Base-by-base conservation (phyloP, 2,329 filamentous ascomycete genomes). In the Ceratocystis colombiana region DNA sequence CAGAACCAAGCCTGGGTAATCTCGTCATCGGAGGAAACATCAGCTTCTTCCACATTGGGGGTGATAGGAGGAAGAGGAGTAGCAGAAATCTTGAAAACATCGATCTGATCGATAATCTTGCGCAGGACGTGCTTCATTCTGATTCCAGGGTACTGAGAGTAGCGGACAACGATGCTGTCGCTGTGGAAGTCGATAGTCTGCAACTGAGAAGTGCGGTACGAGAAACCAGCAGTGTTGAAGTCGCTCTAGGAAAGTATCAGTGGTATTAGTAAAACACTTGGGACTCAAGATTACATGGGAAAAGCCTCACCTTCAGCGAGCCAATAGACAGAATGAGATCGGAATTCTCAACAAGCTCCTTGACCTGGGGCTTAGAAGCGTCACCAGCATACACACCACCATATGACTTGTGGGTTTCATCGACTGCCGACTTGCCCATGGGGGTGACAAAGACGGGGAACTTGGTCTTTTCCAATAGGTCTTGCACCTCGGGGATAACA, bases 391-490 rank as follows among this genome's bases (percentile, higher is more conserved):
- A 95, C 4, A 96, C 88, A 69, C 91, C 91, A 25, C 88, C 88
- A 70, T 88, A 96, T 72, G 84, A 88, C n/a, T 81, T 78, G 61
- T 88, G 81, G 1, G 82, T 82, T 75, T 96, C 90, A 71, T 94
- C 82, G 61, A 96, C 82, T 22, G 88, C 88, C 20, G 90, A 84
- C 77, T 96, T 96, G 61, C 90, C 90, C 88, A 95, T 95, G 1
- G 90, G 89, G 0, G 90, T 88, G n/a, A 92, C 88, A 71, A 94
- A 95, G 0, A 89, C 87, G 3, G 91, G 90, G 6, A 96, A 78
- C 3, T 84, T 79, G 0, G 89, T 89, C 74, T 87, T 89, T 68
- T 86, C 79, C 64, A 95, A 78, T 17, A 96, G 78, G 6, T 83
- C 82, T 70, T 89, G 84, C 20, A 90, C 85, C 74, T 94, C 89